Percentiles rank a stretch among this genome's conserved stretches.
Conservation (phyloP, 768 basidiomycete species). For the Boletus reticulatus region DNA sequence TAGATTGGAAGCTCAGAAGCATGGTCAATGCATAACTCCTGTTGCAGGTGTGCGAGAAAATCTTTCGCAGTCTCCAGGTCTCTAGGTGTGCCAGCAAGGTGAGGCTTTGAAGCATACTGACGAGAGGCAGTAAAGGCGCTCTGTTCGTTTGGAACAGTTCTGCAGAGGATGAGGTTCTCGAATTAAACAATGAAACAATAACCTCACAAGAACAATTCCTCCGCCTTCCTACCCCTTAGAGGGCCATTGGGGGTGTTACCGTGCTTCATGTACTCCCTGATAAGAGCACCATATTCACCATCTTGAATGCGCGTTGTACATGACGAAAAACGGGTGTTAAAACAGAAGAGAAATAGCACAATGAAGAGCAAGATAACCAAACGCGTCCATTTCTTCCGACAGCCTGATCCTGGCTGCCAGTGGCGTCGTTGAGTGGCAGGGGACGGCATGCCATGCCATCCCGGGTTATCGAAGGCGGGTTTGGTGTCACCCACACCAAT, state of each 20-base stretch:
- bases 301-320: constrained; percentile 6
- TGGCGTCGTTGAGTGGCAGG: constrained; percentile 15
- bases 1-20: constrained; percentile 42
- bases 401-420: not conserved
- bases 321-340: not conserved
- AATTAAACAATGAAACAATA: not conserved
- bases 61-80: constrained; percentile 58
- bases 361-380: constrained; percentile 11
- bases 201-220: constrained; percentile 45
- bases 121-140: constrained; percentile 53
- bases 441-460: constrained; percentile 12
- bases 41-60: constrained; percentile 52
- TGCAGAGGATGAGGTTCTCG: constrained; percentile 15
- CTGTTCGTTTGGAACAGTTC: constrained; percentile 49
- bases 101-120: constrained; percentile 51
- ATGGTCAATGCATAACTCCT: constrained; percentile 42
- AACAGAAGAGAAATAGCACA: constrained; percentile 16
- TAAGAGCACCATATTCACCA: constrained; percentile 12
- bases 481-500: constrained; percentile 1
- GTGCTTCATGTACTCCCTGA: constrained; percentile 17
- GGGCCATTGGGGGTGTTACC: constrained; percentile 14
- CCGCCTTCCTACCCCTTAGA: constrained; percentile 37
- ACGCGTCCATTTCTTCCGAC: constrained; percentile 14
- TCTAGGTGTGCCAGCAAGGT: constrained; percentile 55
- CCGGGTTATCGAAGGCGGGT: not conserved